These are phyloP conservation scores for Haplosporangium sp. DNA, from an alignment of 371 early-diverging fungal genomes.

Conservation along the genomic window DNA sequence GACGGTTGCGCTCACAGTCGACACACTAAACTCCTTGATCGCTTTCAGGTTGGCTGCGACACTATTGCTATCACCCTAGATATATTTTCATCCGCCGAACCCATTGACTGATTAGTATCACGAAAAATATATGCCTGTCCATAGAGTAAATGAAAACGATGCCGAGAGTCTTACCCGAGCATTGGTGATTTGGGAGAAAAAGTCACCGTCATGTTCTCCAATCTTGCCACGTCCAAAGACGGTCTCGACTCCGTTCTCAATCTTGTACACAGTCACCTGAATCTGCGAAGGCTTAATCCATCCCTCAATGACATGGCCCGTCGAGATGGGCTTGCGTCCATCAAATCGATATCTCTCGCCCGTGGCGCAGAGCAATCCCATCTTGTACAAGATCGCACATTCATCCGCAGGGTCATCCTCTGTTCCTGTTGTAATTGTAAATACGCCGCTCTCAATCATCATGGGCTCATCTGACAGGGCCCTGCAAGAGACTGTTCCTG, in stretches of 20 bases:
- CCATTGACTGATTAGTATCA: not conserved
- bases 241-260: slow-evolving; percentile 34
- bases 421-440: slow-evolving; percentile 41
- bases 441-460: slow-evolving; percentile 56
- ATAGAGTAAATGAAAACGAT: not conserved
- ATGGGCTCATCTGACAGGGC: slow-evolving; percentile 59
- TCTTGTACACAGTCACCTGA: slow-evolving; percentile 52
- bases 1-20: slow-evolving; percentile 28
- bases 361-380: slow-evolving; percentile 44
- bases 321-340: slow-evolving; percentile 53
- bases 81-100: too few relatives aligned
- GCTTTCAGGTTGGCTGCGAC: slow-evolving; percentile 34
- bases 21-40: slow-evolving; percentile 37
- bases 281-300: slow-evolving; percentile 54
- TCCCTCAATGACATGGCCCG: slow-evolving; percentile 37
- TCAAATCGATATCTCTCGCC: slow-evolving; percentile 55
- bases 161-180: slow-evolving; percentile 23
- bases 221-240: slow-evolving; percentile 53
- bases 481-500: slow-evolving; percentile 57
- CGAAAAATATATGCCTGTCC: not conserved
- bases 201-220: slow-evolving; percentile 44
- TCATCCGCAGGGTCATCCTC: slow-evolving; percentile 52
- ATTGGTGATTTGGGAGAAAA: slow-evolving; percentile 43
- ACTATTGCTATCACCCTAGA: slow-evolving; percentile 38
- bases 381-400: slow-evolving; percentile 51